Percentiles rank a stretch among this genome's conserved stretches.
These are phyloP conservation scores for Penicillium atrosanguineum DNA, from an alignment of 495 filamentous ascomycete genomes.

Conservation along the genomic window DNA sequence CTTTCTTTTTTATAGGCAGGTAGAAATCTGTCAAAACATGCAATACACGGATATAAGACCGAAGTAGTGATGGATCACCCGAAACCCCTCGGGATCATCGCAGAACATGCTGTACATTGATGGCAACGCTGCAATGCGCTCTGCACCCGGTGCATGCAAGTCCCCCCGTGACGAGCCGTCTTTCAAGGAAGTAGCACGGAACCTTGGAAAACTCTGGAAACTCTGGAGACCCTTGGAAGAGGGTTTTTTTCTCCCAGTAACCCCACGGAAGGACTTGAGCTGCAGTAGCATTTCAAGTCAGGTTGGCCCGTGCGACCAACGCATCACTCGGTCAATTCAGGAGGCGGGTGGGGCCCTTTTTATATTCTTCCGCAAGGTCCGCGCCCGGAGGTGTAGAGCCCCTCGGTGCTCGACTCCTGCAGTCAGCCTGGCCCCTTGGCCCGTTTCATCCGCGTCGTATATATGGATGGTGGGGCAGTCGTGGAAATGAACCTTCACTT, in stretches of 20 bases:
- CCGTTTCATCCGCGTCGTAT: background rate
- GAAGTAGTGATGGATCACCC: background rate
- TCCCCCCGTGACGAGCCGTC: slow-evolving; percentile 1
- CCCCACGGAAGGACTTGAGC: slow-evolving; percentile 2
- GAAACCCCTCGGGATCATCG: background rate
- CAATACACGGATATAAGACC: background rate
- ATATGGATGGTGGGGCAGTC: background rate
- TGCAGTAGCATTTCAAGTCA: slow-evolving; percentile 10
- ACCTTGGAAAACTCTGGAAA: background rate
- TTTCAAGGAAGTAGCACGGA: background rate
- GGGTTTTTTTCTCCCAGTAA: background rate
- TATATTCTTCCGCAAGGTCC: slow-evolving; percentile 26
- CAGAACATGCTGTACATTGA: slow-evolving; percentile 11
- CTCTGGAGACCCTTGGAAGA: too few species aligned
- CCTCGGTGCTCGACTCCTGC: background rate
- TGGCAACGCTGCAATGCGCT: slow-evolving; percentile 10
- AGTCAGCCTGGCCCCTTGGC: background rate
- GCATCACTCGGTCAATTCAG: slow-evolving; percentile 29
- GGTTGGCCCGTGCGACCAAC: slow-evolving; percentile 20
- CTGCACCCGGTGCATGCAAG: slow-evolving; percentile 16
- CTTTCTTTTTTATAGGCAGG: too few species aligned
- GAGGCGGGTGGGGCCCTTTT: slow-evolving; percentile 22
- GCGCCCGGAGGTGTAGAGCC: background rate
- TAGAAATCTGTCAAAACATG: too few species aligned
- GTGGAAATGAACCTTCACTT: background rate